Percentiles rank a stretch among this genome's conserved stretches.
Evolutionary conservation across 176 grass and related monocot genomes (phyloP).

Genomic region (Oryza australiensis): DNA sequence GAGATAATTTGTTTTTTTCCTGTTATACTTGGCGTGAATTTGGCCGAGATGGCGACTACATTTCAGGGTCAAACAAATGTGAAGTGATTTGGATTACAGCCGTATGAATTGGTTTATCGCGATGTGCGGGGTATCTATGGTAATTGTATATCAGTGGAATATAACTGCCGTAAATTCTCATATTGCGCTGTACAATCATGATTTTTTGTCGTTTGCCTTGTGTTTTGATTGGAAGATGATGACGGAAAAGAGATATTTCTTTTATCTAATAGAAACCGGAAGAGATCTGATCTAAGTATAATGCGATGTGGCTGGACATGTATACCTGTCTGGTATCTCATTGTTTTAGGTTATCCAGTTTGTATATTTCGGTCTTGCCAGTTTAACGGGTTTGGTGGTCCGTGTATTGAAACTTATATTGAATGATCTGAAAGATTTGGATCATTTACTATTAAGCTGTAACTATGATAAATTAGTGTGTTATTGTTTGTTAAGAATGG

Average conservation of each 20-base stretch:
- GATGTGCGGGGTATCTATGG: not conserved
- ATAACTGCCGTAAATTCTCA: constrained; percentile 4
- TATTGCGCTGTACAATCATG: not conserved
- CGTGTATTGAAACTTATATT: not conserved
- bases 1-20: not conserved
- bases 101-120: not conserved
- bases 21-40: not conserved
- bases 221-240: not conserved
- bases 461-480: not conserved
- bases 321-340: not conserved
- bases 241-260: not conserved
- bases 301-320: not conserved
- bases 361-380: not conserved
- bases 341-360: not conserved
- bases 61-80: not conserved
- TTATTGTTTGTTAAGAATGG: not conserved
- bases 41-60: not conserved
- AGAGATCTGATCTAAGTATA: not conserved
- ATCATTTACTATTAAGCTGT: not conserved
- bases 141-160: not conserved
- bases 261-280: not conserved
- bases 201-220: not conserved
- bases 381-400: not conserved
- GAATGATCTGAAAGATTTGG: not conserved
- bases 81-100: not conserved